Base-by-base conservation (phyloP, 768 basidiomycete species). In the Sporobolomyces pararoseus region DNA sequence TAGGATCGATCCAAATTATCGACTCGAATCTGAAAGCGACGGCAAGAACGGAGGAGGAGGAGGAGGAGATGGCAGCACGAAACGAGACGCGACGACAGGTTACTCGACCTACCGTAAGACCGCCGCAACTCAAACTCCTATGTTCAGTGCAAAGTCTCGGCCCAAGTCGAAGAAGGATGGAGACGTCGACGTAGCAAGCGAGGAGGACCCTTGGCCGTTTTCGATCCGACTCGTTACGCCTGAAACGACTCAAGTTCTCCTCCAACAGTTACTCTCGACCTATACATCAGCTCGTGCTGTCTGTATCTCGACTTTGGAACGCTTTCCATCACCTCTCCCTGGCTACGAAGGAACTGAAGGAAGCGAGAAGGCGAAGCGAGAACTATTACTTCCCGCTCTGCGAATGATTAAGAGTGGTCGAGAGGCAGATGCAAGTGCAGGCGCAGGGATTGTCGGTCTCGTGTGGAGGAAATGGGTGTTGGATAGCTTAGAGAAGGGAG, bases 351-450 rank as follows among this genome's bases (percentile, higher is more conserved):
- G 63, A 16, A 16, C 27, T 16, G 59, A 35, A 3, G 72, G 69
- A 2, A 49, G 32, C 21, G 73, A 66, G 4, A 52, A 57, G 29
- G 69, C 63, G 16, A 63, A 74, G 57, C 27, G 25, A 34, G 73
- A 74, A 50, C 54, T 74, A 0, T 34, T 74, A n/a, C 37, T 59
- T 2, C 73, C 73, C 2, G 73, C 73, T 14, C 31, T 74, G 25
- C 61, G 58, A 34, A 71, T 74, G 70, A 64, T 74, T 50, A 42
- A 69, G 31, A 74, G 70, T 51, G 73, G 73, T 0, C 47, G 73
- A 25, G 70, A 74, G 65, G 59, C 70, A 1, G 73, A 71, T 23
- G 66, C 70, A 16, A 71, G 67, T 25, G 73, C 73, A 0, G 73
- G 73, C n/a, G 73, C 73, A 1, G 59, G 63, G 0, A 53, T 71